phyloP scores from a whole-genome alignment of 352 stramenopile genomes.

The Globisporangium nodosum region DNA sequence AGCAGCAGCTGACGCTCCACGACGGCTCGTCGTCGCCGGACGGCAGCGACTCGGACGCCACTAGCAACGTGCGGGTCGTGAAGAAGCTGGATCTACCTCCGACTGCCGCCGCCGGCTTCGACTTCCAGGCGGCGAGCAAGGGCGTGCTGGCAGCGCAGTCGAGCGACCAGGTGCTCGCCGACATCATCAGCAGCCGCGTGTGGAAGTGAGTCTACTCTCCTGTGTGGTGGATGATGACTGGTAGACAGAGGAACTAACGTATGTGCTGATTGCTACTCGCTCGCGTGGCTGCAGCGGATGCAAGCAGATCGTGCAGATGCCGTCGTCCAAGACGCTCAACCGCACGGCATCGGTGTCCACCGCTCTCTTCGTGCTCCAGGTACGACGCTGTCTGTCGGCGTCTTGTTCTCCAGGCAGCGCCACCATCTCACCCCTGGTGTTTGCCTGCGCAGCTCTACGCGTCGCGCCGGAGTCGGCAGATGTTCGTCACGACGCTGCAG shows the following conservation, averaged over 20 bases:
- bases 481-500: constrained; percentile 53
- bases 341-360: constrained; percentile 66
- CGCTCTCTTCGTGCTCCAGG: constrained; percentile 62
- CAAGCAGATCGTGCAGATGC: constrained; percentile 53
- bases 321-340: constrained; percentile 51
- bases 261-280: not conserved
- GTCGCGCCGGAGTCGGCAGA: constrained; percentile 51
- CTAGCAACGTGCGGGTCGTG: constrained; percentile 3
- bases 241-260: not conserved
- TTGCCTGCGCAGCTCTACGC: constrained; percentile 40
- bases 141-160: constrained; percentile 23
- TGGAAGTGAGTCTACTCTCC: constrained; percentile 25
- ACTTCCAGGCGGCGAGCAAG: constrained; percentile 42
- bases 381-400: constrained; percentile 4
- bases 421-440: not conserved
- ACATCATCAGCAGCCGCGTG: constrained; percentile 60
- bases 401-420: not conserved
- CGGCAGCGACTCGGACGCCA: not conserved
- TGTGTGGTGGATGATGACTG: not conserved
- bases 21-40: constrained; percentile 2
- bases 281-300: constrained; percentile 25
- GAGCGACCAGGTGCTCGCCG: constrained; percentile 44
- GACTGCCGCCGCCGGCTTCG: constrained; percentile 49
- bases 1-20: constrained; percentile 4
- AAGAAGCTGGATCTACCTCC: constrained; percentile 17